Base-by-base conservation (phyloP, 441 rosid species). In the Euphorbia corollata region DNA sequence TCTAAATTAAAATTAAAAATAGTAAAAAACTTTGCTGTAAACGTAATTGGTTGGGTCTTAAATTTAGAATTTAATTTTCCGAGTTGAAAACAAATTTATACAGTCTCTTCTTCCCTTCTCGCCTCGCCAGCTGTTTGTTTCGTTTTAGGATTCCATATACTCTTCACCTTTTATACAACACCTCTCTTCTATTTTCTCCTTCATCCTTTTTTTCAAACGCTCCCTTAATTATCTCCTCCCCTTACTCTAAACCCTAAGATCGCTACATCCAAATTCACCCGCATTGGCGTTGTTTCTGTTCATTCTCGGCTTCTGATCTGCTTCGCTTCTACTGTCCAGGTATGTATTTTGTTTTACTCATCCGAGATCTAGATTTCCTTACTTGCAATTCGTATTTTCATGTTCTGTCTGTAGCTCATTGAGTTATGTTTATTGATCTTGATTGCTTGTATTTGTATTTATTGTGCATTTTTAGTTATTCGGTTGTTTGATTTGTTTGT, bases 101-200 rank as follows among this genome's bases (percentile, higher is more conserved):
- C 1, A 2, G 16, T 8, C 41, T 8, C 39, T 13, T 22, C 9
- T 38, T 63, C 57, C n/a, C 27, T 60, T 36, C 22, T 48, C 68
- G 15, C 15, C 20, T 38, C 50, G 50, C 69, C 61, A 38, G 61
- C 69, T 65, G 69, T 65, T 65, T 65, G 68, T 65, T 38, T 19
- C 23, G 20, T 19, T 63, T 63, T 63, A 0, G 3, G 54, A 45
- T 43, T 63, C 27, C 7, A 38, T 38, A 38, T 6, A 38, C 41
- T 5, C 24, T 30, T 50, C 38, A 8, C 20, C 18, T 8, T 36
- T n/a, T 18, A 16, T 18, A 19, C 9, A 19, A 27, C 32, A 39
- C 10, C 27, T 22, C 54, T 45, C 34, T 12, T 12, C 41, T 38
- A 38, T 9, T 12, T 18, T 43, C 6, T 30, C 23, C 19, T 12